These are phyloP conservation scores for Acaromyces ingoldii DNA, from an alignment of 1,284 basidiomycete species.

Conservation along the genomic window DNA sequence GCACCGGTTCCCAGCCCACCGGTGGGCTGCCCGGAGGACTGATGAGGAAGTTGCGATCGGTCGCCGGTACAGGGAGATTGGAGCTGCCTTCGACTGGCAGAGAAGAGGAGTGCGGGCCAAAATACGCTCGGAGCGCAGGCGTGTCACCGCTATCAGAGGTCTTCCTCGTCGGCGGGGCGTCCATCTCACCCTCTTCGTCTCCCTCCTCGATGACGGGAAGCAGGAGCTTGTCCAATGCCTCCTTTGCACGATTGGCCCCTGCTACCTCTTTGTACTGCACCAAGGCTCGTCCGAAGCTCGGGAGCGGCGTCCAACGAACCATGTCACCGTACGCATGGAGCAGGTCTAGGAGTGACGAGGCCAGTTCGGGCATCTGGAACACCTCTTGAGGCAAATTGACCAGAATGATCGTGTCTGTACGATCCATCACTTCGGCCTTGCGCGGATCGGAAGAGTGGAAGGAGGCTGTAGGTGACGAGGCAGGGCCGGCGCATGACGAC, in stretches of 20 bases:
- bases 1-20: conserved; percentile 88
- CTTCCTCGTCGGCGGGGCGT: too few relatives aligned
- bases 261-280: conserved; percentile 32
- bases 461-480: conserved; percentile 1
- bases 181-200: background rate
- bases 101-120: conserved; percentile 3
- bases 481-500: background rate
- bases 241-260: conserved; percentile 32
- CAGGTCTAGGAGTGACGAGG: conserved; percentile 30
- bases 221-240: conserved; percentile 30
- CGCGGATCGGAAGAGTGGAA: conserved; percentile 7
- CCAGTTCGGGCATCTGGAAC: conserved; percentile 21
- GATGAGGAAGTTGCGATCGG: conserved; percentile 91
- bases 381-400: conserved; percentile 39
- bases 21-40: conserved; percentile 97
- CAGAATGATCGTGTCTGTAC: conserved; percentile 42
- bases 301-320: conserved; percentile 38
- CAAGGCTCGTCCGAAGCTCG: conserved; percentile 33
- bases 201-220: conserved; percentile 33
- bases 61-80: conserved; percentile 56
- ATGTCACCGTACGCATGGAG: conserved; percentile 41
- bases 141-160: background rate
- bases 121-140: conserved; percentile 11
- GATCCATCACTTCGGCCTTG: background rate
- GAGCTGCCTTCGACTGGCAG: background rate